Evolutionary conservation across 768 basidiomycete genomes (phyloP).

Genomic region (Pleurotus pulmonarius): DNA sequence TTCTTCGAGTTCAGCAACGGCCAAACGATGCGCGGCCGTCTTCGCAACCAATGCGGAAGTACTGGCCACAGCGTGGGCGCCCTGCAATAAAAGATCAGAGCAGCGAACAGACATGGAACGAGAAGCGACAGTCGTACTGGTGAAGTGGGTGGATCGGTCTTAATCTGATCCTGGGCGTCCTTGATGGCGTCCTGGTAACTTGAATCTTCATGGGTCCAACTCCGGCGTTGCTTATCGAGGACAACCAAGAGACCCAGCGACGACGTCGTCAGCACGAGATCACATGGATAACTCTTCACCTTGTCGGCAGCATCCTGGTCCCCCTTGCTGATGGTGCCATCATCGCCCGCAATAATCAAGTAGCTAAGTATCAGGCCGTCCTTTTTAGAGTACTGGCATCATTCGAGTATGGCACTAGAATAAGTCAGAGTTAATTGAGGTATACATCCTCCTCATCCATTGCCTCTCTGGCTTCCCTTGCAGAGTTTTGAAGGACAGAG

Average conservation of each 20-base stretch:
- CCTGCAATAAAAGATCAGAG: neutral
- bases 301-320: constrained; percentile 3
- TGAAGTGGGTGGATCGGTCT: neutral
- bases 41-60: neutral
- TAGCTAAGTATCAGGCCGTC: constrained; percentile 4
- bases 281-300: neutral
- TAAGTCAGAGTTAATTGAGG: too few species aligned
- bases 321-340: neutral
- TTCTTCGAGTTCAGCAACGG: neutral
- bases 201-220: constrained; percentile 3
- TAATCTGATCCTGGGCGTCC: neutral
- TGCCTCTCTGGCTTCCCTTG: constrained; percentile 1
- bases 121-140: neutral
- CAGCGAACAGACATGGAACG: neutral
- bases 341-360: neutral
- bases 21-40: neutral
- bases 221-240: constrained; percentile 4
- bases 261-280: neutral
- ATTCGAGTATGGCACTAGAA: neutral
- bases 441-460: constrained; percentile 7
- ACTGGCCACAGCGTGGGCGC: neutral
- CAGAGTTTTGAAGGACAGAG: neutral
- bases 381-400: neutral
- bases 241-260: constrained; percentile 1
- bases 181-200: constrained; percentile 1